These are phyloP conservation scores for Pseudonitzschia multiseries DNA, from an alignment of 108 stramenopile genomes.

Conservation along the genomic window DNA sequence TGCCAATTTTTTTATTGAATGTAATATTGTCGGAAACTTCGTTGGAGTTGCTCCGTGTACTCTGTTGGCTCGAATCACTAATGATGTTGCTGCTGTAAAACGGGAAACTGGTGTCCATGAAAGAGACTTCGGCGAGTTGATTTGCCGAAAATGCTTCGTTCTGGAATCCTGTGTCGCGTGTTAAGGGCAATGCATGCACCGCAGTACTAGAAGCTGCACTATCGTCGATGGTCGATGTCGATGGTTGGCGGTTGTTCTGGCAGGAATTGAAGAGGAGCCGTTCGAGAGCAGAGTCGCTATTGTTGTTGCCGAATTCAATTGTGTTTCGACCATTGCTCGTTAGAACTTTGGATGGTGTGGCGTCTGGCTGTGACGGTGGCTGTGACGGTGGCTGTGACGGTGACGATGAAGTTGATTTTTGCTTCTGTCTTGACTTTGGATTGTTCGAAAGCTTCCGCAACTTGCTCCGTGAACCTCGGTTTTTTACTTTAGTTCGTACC, in stretches of 20 bases:
- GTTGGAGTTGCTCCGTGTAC: neutral
- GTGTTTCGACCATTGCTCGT: neutral
- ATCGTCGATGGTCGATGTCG: too few relatives aligned
- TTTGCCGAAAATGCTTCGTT: too few relatives aligned
- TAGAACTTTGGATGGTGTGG: neutral
- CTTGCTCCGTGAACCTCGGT: neutral
- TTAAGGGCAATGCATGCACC: too few relatives aligned
- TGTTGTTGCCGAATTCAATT: neutral
- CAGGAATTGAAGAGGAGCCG: too few relatives aligned
- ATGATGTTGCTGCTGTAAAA: neutral
- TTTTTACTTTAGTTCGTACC: constrained; percentile 24
- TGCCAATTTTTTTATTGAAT: neutral
- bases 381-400: too few relatives aligned
- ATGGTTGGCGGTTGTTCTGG: too few relatives aligned
- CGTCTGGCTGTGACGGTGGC: too few relatives aligned
- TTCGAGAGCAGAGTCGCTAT: neutral
- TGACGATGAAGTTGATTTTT: too few relatives aligned
- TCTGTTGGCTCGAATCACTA: neutral
- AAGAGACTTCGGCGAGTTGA: too few relatives aligned
- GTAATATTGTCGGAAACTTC: neutral
- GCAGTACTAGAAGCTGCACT: too few relatives aligned
- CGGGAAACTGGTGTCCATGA: too few relatives aligned
- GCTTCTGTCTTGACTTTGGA: neutral
- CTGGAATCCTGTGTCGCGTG: too few relatives aligned
- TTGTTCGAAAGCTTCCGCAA: neutral